These are phyloP conservation scores for Rhodotorula paludigena DNA, from an alignment of 768 basidiomycete genomes.

Conservation along the genomic window DNA sequence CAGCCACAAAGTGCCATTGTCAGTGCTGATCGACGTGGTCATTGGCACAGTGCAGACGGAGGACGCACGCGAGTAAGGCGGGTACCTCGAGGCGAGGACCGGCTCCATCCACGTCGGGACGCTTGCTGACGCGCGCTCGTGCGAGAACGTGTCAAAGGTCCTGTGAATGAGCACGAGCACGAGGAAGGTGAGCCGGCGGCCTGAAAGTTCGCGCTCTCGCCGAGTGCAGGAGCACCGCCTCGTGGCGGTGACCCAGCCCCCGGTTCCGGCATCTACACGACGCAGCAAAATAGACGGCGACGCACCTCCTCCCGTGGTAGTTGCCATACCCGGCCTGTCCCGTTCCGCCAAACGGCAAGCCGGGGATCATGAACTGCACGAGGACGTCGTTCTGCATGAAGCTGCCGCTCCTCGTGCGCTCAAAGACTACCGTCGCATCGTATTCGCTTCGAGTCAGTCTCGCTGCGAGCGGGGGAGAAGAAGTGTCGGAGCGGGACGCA, in stretches of 20 bases:
- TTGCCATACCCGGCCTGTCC: constrained; percentile 57
- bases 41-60: too few relatives aligned
- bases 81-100: constrained; percentile 32
- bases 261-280: too few relatives aligned
- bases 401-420: constrained; percentile 66
- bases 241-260: too few relatives aligned
- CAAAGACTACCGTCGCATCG: constrained; percentile 56
- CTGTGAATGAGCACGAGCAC: constrained; percentile 3
- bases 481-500: constrained; percentile 39
- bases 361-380: constrained; percentile 53
- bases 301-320: constrained; percentile 66
- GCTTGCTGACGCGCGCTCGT: constrained; percentile 26
- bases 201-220: too few relatives aligned
- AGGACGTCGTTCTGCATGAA: constrained; percentile 66
- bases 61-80: constrained; percentile 34
- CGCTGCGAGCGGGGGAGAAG: neutral
- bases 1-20: too few relatives aligned
- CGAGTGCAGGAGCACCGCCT: too few relatives aligned
- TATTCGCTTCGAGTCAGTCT: neutral
- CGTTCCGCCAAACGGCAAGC: constrained; percentile 68
- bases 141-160: constrained; percentile 36
- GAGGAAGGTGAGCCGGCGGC: neutral
- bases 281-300: too few relatives aligned
- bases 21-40: too few relatives aligned
- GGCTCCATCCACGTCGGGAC: constrained; percentile 38